These are phyloP conservation scores for Pyropia yezoensis DNA, from an alignment of 23 red algal genomes.

Conservation along the genomic window DNA sequence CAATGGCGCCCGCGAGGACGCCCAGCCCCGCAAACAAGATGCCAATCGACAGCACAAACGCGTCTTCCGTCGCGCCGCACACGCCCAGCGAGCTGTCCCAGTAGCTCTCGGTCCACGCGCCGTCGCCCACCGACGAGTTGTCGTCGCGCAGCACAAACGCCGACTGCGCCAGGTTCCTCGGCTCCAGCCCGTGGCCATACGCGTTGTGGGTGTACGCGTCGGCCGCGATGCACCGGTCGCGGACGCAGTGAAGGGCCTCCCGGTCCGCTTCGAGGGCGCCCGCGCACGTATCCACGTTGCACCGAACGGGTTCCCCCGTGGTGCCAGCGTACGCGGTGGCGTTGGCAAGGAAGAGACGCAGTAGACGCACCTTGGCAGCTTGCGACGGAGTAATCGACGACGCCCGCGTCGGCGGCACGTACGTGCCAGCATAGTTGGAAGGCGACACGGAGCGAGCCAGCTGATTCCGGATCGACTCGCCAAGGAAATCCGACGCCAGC, in stretches of 20 bases:
- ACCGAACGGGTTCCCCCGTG: too few relatives aligned
- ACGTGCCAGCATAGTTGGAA: slow-evolving; percentile 34
- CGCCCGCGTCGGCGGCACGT: slow-evolving; percentile 16
- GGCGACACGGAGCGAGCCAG: slow-evolving; percentile 6
- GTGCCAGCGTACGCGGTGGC: too few relatives aligned
- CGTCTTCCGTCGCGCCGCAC: slow-evolving; percentile 46
- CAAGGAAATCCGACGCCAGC: slow-evolving; percentile 20
- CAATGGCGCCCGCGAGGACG: slow-evolving; percentile 22
- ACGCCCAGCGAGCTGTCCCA: slow-evolving; percentile 50
- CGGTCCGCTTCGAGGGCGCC: too few relatives aligned
- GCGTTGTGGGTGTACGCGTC: slow-evolving; percentile 50
- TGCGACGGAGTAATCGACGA: slow-evolving; percentile 1
- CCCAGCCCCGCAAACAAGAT: slow-evolving; percentile 34
- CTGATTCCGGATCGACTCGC: slow-evolving; percentile 2
- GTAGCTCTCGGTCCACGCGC: slow-evolving; percentile 45
- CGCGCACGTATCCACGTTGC: too few relatives aligned
- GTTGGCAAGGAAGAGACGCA: slow-evolving; percentile 34
- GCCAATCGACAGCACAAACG: slow-evolving; percentile 9
- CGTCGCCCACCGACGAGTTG: neutral
- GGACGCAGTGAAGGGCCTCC: slow-evolving; percentile 6
- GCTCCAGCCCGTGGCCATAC: slow-evolving; percentile 27
- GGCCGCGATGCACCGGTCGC: slow-evolving; percentile 22
- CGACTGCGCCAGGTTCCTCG: slow-evolving; percentile 5
- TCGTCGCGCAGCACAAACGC: neutral
- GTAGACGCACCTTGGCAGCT: slow-evolving; percentile 13